Percentiles rank a stretch among this genome's conserved stretches.
Conservation (phyloP, 129 eudicot species). For the Flaveria trinervia region DNA sequence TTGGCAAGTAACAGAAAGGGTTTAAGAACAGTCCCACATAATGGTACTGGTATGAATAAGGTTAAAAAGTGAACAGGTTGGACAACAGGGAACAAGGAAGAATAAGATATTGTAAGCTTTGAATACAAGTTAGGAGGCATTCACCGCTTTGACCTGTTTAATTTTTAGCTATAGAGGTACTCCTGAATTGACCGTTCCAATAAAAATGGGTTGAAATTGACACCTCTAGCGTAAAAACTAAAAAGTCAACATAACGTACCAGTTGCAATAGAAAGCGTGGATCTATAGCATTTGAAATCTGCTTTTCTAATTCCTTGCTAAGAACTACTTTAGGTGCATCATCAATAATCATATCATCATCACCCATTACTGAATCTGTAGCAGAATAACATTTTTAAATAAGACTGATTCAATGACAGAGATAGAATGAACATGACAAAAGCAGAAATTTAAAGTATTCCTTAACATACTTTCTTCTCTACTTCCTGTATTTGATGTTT, state of each 20-base stretch:
- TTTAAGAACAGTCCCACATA: slow-evolving; percentile 5
- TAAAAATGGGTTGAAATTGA: slow-evolving; percentile 3
- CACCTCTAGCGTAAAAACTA: neutral
- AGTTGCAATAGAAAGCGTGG: slow-evolving; percentile 82
- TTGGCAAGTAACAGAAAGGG: slow-evolving; percentile 26
- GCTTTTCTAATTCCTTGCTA: slow-evolving; percentile 65
- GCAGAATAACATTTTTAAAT: slow-evolving; percentile 25
- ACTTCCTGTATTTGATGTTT: slow-evolving; percentile 50
- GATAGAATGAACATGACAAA: neutral
- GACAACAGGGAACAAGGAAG: neutral
- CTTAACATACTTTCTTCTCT: slow-evolving; percentile 54
- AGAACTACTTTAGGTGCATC: slow-evolving; percentile 49
- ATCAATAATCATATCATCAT: slow-evolving; percentile 73
- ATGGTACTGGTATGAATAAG: slow-evolving; percentile 10
- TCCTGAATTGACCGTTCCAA: slow-evolving; percentile 11
- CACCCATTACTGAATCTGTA: slow-evolving; percentile 50
- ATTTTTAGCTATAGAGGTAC: neutral
- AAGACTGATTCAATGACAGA: slow-evolving; percentile 1
- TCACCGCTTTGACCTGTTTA: neutral
- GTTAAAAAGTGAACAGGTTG: neutral
- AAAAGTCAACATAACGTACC: slow-evolving; percentile 47
- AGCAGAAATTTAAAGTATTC: neutral
- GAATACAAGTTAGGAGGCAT: neutral
- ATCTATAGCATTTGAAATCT: slow-evolving; percentile 77
- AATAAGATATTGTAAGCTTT: neutral